These are phyloP conservation scores for Xerocomellus amylosporus DNA, from an alignment of 768 basidiomycete species.

Conservation along the genomic window DNA sequence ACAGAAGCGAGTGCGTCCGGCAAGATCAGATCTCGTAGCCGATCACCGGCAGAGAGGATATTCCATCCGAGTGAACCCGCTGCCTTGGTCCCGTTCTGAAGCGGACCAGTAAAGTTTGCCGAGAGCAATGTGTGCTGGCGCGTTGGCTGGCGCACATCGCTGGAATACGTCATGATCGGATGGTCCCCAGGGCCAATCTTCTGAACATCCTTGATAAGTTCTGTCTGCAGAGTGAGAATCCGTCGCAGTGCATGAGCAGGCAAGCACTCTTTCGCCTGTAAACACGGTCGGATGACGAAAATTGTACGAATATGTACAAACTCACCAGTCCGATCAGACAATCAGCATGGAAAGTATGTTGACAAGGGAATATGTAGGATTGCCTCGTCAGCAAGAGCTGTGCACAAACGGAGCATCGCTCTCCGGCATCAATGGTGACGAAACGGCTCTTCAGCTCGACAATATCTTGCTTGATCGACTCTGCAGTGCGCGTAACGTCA, in stretches of 20 bases:
- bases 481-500: constrained; percentile 88
- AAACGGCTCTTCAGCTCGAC: constrained; percentile 81
- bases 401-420: constrained; percentile 81
- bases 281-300: not conserved
- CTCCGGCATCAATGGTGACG: constrained; percentile 84
- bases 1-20: constrained; percentile 89
- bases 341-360: constrained; percentile 96
- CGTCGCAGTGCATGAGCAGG: constrained; percentile 78
- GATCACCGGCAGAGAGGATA: constrained; percentile 85
- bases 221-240: constrained; percentile 81
- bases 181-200: constrained; percentile 33
- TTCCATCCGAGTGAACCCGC: constrained; percentile 73
- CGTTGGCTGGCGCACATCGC: constrained; percentile 42
- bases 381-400: constrained; percentile 78
- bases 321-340: constrained; percentile 92
- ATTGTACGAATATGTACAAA: constrained; percentile 9
- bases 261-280: constrained; percentile 87
- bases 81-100: constrained; percentile 63
- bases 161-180: constrained; percentile 32
- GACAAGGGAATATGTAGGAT: constrained; percentile 98
- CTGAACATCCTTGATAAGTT: constrained; percentile 62
- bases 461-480: constrained; percentile 92
- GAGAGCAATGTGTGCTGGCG: constrained; percentile 70
- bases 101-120: constrained; percentile 60
- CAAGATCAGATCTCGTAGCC: constrained; percentile 85